phyloP scores from a whole-genome alignment of 441 rosid genomes.

The Corymbia calophylla region DNA sequence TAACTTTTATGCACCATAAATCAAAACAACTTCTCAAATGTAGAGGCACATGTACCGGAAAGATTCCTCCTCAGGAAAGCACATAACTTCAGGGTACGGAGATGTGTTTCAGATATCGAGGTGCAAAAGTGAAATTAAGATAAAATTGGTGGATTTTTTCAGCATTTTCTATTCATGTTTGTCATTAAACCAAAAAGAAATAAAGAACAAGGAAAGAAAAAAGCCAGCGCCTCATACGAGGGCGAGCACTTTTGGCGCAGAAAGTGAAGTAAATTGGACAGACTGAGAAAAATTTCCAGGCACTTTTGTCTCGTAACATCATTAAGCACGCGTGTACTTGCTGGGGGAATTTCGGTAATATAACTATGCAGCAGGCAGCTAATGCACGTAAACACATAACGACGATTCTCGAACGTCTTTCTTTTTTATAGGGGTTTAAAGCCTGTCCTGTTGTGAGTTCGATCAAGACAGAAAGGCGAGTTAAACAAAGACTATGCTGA shows the following conservation, averaged over 20 bases:
- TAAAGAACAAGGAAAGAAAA: background rate
- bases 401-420: background rate
- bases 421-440: background rate
- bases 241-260: background rate
- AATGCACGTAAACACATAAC: background rate
- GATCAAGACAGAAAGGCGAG: background rate
- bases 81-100: background rate
- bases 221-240: background rate
- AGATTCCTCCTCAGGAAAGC: background rate
- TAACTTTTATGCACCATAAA: background rate
- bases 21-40: background rate
- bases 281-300: background rate
- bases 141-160: background rate
- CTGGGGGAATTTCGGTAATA: background rate
- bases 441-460: background rate
- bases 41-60: background rate
- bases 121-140: background rate
- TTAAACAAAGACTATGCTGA: background rate
- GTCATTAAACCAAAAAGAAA: background rate
- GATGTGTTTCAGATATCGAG: background rate
- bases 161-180: background rate
- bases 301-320: background rate
- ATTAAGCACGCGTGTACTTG: background rate
- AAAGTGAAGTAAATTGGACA: background rate
- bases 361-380: background rate